phyloP scores from a whole-genome alignment of 2,329 filamentous ascomycete species.

The Gyromitra esculenta region DNA sequence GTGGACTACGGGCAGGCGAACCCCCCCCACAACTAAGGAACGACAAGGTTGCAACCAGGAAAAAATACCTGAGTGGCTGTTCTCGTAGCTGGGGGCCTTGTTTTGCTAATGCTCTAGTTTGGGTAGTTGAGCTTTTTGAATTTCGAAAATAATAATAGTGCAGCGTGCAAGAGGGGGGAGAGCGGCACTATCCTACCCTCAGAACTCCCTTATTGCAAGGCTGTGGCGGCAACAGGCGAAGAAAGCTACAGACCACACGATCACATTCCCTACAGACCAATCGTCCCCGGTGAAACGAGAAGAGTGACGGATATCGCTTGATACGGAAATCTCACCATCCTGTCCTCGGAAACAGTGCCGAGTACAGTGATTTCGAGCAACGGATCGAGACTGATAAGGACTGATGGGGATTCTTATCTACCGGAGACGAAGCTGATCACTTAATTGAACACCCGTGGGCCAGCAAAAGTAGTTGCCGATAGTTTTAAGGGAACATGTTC shows the following conservation, averaged over 20 bases:
- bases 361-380: constrained; percentile 33
- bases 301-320: constrained; percentile 40
- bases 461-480: constrained; percentile 23
- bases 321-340: constrained; percentile 37
- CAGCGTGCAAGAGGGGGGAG: constrained; percentile 35
- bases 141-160: constrained; percentile 18
- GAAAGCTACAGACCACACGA: constrained; percentile 31
- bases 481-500: background rate
- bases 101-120: constrained; percentile 37
- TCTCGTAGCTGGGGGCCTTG: constrained; percentile 34
- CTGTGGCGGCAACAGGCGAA: constrained; percentile 47
- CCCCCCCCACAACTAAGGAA: constrained; percentile 37
- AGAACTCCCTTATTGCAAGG: constrained; percentile 44
- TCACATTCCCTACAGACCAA: constrained; percentile 48
- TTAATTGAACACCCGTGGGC: constrained; percentile 28
- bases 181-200: constrained; percentile 44
- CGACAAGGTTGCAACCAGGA: constrained; percentile 37
- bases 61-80: constrained; percentile 45
- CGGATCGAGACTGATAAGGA: constrained; percentile 23
- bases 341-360: constrained; percentile 47
- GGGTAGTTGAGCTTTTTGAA: constrained; percentile 40
- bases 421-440: constrained; percentile 22
- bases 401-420: constrained; percentile 25
- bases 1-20: constrained; percentile 33
- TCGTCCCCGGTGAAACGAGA: constrained; percentile 32